Conservation (phyloP, 352 stramenopile genomes). For the Pythium sp. region DNA sequence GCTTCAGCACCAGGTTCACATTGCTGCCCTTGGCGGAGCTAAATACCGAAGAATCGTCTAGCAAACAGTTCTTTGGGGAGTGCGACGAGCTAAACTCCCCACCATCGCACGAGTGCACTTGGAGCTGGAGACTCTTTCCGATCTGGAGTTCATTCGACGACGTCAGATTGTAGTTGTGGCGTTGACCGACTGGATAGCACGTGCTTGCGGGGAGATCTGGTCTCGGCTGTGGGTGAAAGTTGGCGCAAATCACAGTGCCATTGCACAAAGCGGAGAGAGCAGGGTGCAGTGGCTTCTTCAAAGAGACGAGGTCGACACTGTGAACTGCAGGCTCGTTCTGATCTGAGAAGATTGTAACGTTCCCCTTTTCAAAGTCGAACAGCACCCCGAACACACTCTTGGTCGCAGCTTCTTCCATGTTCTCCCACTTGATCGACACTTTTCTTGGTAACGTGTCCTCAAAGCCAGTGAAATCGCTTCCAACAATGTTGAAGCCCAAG, state of each 20-base stretch:
- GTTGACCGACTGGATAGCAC: slow-evolving; percentile 34
- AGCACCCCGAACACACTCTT: slow-evolving; percentile 61
- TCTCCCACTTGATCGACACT: slow-evolving; percentile 38
- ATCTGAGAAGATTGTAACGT: slow-evolving; percentile 51
- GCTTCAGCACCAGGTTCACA: slow-evolving; percentile 77
- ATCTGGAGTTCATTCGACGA: slow-evolving; percentile 64
- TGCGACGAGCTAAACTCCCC: slow-evolving; percentile 82
- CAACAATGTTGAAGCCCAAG: slow-evolving; percentile 58
- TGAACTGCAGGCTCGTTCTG: slow-evolving; percentile 37
- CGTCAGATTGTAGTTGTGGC: slow-evolving; percentile 40
- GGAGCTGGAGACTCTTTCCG: slow-evolving; percentile 67
- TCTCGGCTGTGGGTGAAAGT: slow-evolving; percentile 63
- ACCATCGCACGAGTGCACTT: slow-evolving; percentile 68
- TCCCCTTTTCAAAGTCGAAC: slow-evolving; percentile 72
- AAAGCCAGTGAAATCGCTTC: slow-evolving; percentile 30
- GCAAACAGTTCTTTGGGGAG: slow-evolving; percentile 54
- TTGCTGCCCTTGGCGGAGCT: slow-evolving; percentile 72
- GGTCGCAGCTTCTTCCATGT: slow-evolving; percentile 30
- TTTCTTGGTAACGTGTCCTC: slow-evolving; percentile 21
- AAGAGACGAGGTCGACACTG: slow-evolving; percentile 26
- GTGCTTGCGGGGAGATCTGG: slow-evolving; percentile 43
- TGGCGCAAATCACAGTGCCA: slow-evolving; percentile 53
- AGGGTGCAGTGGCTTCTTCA: slow-evolving; percentile 47
- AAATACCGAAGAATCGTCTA: slow-evolving; percentile 81
- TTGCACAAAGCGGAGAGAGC: slow-evolving; percentile 72